Evolutionary conservation across 352 stramenopile species (phyloP).

Genomic region (Pythium insidiosum): DNA sequence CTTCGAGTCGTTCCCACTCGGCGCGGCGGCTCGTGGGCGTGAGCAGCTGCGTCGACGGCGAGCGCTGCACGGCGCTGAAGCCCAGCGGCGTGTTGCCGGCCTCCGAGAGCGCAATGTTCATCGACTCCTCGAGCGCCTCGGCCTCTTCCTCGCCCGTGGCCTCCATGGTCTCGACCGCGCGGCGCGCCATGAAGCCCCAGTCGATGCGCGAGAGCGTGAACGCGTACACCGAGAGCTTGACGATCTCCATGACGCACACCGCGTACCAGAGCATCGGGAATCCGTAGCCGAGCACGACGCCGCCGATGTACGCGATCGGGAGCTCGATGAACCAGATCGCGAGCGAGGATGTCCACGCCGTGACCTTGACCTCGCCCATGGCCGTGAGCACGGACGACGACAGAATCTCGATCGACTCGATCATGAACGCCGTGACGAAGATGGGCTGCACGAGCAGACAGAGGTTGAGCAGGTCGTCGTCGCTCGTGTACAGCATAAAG

Average conservation of each 20-base stretch:
- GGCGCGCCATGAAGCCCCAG: constrained; percentile 32
- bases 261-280: constrained; percentile 39
- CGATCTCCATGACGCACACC: constrained; percentile 34
- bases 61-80: constrained; percentile 30
- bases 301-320: constrained; percentile 35
- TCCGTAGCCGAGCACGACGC: constrained; percentile 29
- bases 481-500: constrained; percentile 40
- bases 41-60: constrained; percentile 43
- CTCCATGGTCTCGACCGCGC: constrained; percentile 33
- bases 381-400: constrained; percentile 31
- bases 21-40: constrained; percentile 38
- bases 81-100: constrained; percentile 46
- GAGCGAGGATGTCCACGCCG: constrained; percentile 30
- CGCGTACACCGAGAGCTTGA: constrained; percentile 31
- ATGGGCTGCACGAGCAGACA: constrained; percentile 39
- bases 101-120: constrained; percentile 27
- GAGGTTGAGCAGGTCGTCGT: constrained; percentile 34
- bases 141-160: constrained; percentile 21
- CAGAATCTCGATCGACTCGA: constrained; percentile 47
- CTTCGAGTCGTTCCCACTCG: constrained; percentile 52
- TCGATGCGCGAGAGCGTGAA: constrained; percentile 28
- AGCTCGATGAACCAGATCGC: constrained; percentile 42
- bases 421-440: constrained; percentile 36
- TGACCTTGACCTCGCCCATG: constrained; percentile 49
- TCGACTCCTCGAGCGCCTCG: constrained; percentile 18